Evolutionary conservation across 768 basidiomycete genomes (phyloP), one percentile per base, ranked within the genome.

Genomic region (Infundibulicybe gibba): DNA sequence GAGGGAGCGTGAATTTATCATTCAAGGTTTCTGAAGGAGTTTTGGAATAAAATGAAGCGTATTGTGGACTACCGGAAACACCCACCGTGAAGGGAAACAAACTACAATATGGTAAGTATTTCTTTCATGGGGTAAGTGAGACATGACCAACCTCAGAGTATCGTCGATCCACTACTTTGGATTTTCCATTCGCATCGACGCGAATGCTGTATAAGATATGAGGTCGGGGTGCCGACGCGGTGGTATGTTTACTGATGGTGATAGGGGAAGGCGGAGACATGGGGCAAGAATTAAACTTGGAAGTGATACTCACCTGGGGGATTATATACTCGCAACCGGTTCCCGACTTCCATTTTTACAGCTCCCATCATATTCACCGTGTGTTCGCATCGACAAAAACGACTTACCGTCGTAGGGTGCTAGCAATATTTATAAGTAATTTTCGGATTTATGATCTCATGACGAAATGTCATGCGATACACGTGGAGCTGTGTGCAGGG

Each of bases 181-280:
- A 57, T 9, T 56, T 61, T 11, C 68, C 71, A 33, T 61, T 54
- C 14, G 57, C 50, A 10, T 57, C 62, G 17, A 70, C 62, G 38
- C 72, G 58, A 12, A 78, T 55, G 15, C 58, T 57, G 51, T 78
- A 78, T 12, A 75, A 59, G 52, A 78, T 68, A 50, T 78, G 76
- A 8, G 76, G 73, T 15, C 68, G 63, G n/a, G 76, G 76, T 10
- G 49, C 52, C 1, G 75, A 78, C 6, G 74, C 62, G 5, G 74
- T 76, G 5, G 76, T 76, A 54, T 78, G 76, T 8, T 61, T 55
- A 37, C 57, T 61, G 55, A 74, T 70, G 12, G 68, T 59, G 43
- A 68, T 54, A 21, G 56, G 38, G 9, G 62, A 52, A 40, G 56
- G 43, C 63, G 63, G 62, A 5, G 33, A 14, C 10, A 10, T 4